phyloP scores from a whole-genome alignment of 345 rosid species.

The Populus nigra region DNA sequence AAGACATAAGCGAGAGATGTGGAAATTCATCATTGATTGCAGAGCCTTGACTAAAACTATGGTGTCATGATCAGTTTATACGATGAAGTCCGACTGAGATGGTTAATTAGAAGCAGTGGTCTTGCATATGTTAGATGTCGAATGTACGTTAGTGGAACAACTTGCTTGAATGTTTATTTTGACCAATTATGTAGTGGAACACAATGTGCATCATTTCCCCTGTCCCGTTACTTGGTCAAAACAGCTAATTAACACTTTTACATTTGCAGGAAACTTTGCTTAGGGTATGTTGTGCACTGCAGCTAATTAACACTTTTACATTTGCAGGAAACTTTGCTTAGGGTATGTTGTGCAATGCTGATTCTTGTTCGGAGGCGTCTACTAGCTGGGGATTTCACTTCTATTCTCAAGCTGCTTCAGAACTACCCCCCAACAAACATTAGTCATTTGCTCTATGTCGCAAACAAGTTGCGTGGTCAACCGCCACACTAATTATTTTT shows the following conservation, averaged over 20 bases:
- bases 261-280: constrained; percentile 79
- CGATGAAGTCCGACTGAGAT: not conserved
- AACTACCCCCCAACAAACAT: constrained; percentile 75
- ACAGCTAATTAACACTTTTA: not conserved
- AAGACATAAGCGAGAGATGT: not conserved
- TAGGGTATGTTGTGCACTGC: constrained; percentile 93
- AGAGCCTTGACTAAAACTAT: not conserved
- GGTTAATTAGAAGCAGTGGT: not conserved
- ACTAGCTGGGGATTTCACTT: constrained; percentile 83
- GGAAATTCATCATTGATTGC: not conserved
- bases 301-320: not conserved
- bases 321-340: constrained; percentile 83
- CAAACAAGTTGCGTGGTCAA: constrained; percentile 68
- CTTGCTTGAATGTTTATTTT: not conserved
- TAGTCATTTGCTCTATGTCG: constrained; percentile 85
- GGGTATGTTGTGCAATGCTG: constrained; percentile 95
- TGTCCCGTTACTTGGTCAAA: not conserved
- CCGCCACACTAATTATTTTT: constrained; percentile 28
- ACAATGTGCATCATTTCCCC: not conserved
- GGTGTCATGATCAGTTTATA: not conserved
- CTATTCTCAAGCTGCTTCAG: constrained; percentile 75
- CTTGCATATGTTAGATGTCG: not conserved
- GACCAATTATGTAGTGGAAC: not conserved
- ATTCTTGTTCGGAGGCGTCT: constrained; percentile 77
- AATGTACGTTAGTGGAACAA: not conserved